A percentile compares a stretch with the other conserved stretches of the same genome.
Conservation (phyloP, 2,329 filamentous ascomycete species). For the Elsinoe perseae region DNA sequence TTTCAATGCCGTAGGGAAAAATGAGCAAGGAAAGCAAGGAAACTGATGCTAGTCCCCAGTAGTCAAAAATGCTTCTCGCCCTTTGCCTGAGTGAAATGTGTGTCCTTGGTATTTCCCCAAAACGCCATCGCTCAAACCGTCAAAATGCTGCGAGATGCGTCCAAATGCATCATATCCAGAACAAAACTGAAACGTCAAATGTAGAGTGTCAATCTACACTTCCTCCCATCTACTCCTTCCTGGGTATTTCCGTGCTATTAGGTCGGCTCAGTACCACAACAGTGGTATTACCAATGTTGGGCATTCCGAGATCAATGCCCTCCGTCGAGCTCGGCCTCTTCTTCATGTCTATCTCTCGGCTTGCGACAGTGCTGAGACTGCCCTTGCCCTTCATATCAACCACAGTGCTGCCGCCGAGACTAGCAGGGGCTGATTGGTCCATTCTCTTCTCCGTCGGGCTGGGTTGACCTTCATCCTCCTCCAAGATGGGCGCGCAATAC, state of each 20-base stretch:
- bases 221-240: not conserved
- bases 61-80: not conserved
- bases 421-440: not conserved
- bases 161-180: constrained; percentile 7
- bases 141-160: not conserved
- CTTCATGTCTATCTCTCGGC: not conserved
- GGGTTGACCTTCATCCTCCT: constrained; percentile 47
- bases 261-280: constrained; percentile 12
- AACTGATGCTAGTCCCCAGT: constrained; percentile 9
- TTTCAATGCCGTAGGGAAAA: not conserved
- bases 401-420: not conserved
- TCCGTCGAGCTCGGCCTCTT: not conserved
- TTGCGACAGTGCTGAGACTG: not conserved
- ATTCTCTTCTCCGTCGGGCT: constrained; percentile 12
- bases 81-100: not conserved
- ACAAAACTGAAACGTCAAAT: not conserved
- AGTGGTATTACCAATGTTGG: constrained; percentile 7
- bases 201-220: not conserved
- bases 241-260: constrained; percentile 9
- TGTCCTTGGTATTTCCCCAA: not conserved
- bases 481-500: constrained; percentile 71
- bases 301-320: constrained; percentile 9
- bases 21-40: not conserved
- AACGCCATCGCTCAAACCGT: constrained; percentile 8
- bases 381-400: constrained; percentile 2